phyloP scores from a whole-genome alignment of 169 alveolate genomes.

The Plasmodium knowlesi region DNA sequence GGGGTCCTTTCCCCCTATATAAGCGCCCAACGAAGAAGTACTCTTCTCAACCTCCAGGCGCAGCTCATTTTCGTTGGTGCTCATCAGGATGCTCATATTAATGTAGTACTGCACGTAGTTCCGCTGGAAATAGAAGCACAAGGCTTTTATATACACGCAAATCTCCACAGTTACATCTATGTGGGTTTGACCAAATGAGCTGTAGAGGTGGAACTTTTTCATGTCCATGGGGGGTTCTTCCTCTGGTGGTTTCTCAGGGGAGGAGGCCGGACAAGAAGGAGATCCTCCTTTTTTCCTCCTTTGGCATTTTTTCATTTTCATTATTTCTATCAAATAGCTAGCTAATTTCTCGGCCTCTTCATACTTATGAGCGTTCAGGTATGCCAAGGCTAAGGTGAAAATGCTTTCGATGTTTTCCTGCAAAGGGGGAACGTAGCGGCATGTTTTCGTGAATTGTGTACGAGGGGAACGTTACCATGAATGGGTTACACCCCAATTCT shows the following conservation, averaged over 20 bases:
- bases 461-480: neutral
- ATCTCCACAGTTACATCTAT: conserved; percentile 25
- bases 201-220: conserved; percentile 22
- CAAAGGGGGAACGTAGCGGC: neutral
- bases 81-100: conserved; percentile 57
- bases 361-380: conserved; percentile 39
- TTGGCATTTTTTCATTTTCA: conserved; percentile 13
- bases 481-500: neutral
- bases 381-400: conserved; percentile 24
- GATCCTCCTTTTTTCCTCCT: neutral
- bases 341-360: conserved; percentile 13
- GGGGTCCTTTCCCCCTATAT: neutral
- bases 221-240: conserved; percentile 14
- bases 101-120: conserved; percentile 46
- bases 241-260: neutral
- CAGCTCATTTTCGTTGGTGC: conserved; percentile 16
- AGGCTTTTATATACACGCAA: conserved; percentile 50
- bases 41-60: conserved; percentile 14
- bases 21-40: neutral
- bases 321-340: conserved; percentile 11
- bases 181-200: conserved; percentile 19
- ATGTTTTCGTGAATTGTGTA: neutral
- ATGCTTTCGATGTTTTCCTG: conserved; percentile 58
- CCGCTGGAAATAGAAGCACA: conserved; percentile 47
- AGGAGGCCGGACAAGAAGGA: neutral